Conservation (phyloP, 805 yeast genomes). For the Yamadazyma takamatsuzukensis region DNA sequence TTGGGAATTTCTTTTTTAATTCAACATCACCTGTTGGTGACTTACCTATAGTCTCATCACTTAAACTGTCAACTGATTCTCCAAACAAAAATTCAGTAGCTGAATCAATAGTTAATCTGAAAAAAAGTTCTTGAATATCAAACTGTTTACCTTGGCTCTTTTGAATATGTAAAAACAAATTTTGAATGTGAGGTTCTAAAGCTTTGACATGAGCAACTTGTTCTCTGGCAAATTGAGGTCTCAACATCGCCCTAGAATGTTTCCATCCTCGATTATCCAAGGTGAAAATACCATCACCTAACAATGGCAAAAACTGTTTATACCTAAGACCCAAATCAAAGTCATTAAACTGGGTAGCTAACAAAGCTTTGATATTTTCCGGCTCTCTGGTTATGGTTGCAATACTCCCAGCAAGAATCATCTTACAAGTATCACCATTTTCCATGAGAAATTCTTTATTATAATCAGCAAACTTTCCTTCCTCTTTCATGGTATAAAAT, state of each 20-base stretch:
- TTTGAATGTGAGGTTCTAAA: conserved; percentile 39
- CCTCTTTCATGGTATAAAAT: too few species aligned
- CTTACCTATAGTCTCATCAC: conserved; percentile 18
- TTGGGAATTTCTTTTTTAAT: conserved; percentile 32
- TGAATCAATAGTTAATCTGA: conserved; percentile 37
- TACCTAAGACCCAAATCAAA: conserved; percentile 38
- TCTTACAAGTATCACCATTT: conserved; percentile 4
- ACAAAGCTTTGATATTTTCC: conserved; percentile 39
- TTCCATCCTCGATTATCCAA: conserved; percentile 43
- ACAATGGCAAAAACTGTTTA: conserved; percentile 31
- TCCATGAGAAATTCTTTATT: conserved; percentile 11
- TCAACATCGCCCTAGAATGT: conserved; percentile 39
- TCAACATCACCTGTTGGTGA: conserved; percentile 17
- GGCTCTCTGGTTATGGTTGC: conserved; percentile 32
- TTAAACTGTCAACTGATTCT: conserved; percentile 31
- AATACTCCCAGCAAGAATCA: conserved; percentile 17
- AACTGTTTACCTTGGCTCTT: conserved; percentile 22
- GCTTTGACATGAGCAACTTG: conserved; percentile 38
- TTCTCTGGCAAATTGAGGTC: conserved; percentile 44
- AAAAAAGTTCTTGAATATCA: conserved; percentile 38
- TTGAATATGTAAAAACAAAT: conserved; percentile 27
- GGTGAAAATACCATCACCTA: conserved; percentile 44
- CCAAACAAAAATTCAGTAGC: conserved; percentile 42
- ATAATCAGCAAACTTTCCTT: conserved; percentile 19
- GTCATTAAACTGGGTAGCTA: conserved; percentile 41